Base-by-base conservation (phyloP, 306 rosid genomes). In the Fagus crenata region DNA sequence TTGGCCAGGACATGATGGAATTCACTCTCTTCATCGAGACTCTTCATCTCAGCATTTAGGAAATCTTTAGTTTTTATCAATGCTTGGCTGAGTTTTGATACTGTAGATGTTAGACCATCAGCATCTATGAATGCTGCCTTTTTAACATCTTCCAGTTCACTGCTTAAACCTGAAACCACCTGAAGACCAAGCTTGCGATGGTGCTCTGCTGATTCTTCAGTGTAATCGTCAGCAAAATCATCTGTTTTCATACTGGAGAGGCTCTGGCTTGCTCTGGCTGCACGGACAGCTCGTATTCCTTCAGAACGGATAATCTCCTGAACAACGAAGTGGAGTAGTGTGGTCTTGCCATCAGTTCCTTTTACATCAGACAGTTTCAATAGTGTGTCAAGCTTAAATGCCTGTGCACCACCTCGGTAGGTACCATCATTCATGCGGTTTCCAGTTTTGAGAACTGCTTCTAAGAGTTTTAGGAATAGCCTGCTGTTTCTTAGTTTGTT, bases 351-450 rank as follows among this genome's bases (percentile, higher is more conserved):
- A 54, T 95, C 98, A 2, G 91, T 87, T 85, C 99, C 99, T 85
- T 89, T 95, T 13, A 95, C 99, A 69, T 95, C 99, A 2, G 99
- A 78, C 6, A 95, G 87, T 77, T 95, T 95, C 72, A 92, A 78
- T 31, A 95, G 93, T 0, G 99, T 95, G 84, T 95, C 98, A 1
- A 95, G 98, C 85, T 86, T 82, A 69, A 95, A 95, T 14, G 99
- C 99, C 56, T 92, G 97, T 0, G 99, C 99, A 1, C 97, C 90
- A 0, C 99, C 99, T 0, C 99, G 93, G 56, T 90, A 92, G 31
- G 99, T 92, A 4, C 99, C 99, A 4, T 88, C 97, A 42, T 95
- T 95, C 99, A 95, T 95, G 39, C 99, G 93, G 81, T 95, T 95
- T 0, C 99, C 99, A 2, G 97, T 92, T 89, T 95, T 95, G 2